phyloP scores from a whole-genome alignment of 306 rosid species.

The Corylus avellana region DNA sequence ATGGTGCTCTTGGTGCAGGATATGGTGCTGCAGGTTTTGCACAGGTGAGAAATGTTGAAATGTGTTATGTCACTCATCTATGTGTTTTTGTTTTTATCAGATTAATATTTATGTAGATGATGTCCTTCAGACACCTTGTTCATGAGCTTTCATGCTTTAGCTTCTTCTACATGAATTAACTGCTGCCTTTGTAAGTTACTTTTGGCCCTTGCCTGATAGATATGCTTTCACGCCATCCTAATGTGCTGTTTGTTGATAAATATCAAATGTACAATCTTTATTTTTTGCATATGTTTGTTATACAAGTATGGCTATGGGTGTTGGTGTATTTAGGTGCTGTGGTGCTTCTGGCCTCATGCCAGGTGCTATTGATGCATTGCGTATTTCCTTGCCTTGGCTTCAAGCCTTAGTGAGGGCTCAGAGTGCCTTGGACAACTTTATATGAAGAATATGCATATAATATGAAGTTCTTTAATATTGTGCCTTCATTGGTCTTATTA shows the following conservation, averaged over 20 bases:
- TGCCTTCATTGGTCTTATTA: too few species aligned
- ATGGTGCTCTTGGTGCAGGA: constrained; percentile 79
- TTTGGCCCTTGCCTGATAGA: neutral
- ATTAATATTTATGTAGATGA: neutral
- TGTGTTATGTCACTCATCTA: neutral
- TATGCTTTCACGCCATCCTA: neutral
- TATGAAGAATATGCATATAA: neutral
- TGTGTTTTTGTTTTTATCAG: neutral
- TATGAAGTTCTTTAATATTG: too few species aligned
- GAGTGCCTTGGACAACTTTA: neutral
- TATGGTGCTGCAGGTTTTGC: constrained; percentile 71
- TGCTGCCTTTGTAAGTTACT: neutral
- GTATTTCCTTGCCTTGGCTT: neutral
- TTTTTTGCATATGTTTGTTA: neutral
- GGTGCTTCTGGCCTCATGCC: neutral
- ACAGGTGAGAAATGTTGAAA: constrained; percentile 52
- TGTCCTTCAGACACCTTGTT: neutral
- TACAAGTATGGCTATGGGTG: neutral
- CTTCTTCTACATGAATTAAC: neutral
- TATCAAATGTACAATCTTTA: neutral
- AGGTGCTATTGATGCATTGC: neutral
- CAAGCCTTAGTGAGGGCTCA: neutral
- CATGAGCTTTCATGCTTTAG: neutral
- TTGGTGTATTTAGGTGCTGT: neutral
- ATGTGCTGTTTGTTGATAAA: neutral